Evolutionary conservation across 148 eudicot species (phyloP).

Genomic region (Beta vulgaris): DNA sequence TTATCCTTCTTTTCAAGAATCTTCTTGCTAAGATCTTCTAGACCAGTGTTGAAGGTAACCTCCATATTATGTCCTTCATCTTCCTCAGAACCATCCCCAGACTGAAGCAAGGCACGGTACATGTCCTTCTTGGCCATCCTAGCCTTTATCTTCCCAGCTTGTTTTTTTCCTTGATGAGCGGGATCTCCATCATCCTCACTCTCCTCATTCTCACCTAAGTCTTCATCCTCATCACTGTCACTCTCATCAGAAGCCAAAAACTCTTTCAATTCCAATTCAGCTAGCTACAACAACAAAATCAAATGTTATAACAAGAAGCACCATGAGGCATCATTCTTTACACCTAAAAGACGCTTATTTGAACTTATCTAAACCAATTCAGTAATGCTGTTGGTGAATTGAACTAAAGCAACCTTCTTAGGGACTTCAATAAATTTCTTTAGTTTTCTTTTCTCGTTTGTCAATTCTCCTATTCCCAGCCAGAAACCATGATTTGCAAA

Average conservation of each 20-base stretch:
- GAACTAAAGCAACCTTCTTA: too few relatives aligned
- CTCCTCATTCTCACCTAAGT: conserved; percentile 42
- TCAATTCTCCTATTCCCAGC: neutral
- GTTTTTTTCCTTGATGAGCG: conserved; percentile 42
- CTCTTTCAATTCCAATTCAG: conserved; percentile 66
- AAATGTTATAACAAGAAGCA: neutral
- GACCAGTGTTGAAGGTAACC: conserved; percentile 88
- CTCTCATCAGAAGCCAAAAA: conserved; percentile 86
- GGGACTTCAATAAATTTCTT: too few relatives aligned
- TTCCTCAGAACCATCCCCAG: conserved; percentile 72
- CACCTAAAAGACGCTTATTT: too few relatives aligned
- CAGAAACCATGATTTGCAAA: neutral
- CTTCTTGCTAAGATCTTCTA: conserved; percentile 87
- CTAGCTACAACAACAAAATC: conserved; percentile 40
- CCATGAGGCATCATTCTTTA: too few relatives aligned
- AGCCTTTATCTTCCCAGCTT: conserved; percentile 29
- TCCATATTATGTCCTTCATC: conserved; percentile 87
- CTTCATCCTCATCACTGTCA: conserved; percentile 58
- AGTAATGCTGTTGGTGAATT: too few relatives aligned
- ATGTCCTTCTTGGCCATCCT: conserved; percentile 29
- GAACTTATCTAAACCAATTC: too few relatives aligned
- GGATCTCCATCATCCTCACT: conserved; percentile 31
- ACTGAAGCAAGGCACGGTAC: conserved; percentile 66
- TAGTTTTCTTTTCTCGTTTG: too few relatives aligned
- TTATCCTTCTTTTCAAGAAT: conserved; percentile 80